Base-by-base conservation (phyloP, 2,329 filamentous ascomycete species). In the Apiospora malaysiana region DNA sequence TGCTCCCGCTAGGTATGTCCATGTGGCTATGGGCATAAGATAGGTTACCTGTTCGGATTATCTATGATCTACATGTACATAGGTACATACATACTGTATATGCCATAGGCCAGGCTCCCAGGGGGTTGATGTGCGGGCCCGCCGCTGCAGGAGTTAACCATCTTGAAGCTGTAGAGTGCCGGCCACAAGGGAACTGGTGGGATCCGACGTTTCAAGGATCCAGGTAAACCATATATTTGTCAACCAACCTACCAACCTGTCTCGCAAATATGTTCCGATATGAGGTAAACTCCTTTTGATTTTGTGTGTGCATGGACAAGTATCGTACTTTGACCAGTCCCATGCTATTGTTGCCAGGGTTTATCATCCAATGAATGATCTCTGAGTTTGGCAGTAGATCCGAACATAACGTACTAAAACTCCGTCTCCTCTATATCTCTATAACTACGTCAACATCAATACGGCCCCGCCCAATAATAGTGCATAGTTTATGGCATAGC, bases 131-230 rank as follows among this genome's bases (percentile, higher is more conserved):
- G 25, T 63, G 56, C 56, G 56, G 56, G 56, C 32, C 56, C 32
- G 51, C 51, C 8, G 51, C 51, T 27, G 49, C 23, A 18, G 16
- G 25, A 8, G 49, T 25, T 42, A 42, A 42, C 8, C 23, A 14
- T 27, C 25, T 56, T 59, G 18, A 16, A 45, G 51, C 49, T 56
- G 49, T 51, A 18, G 49, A 59, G 27, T 59, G 51, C 16, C 51
- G 51, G 21, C 51, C 51, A 32, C 5, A 16, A 59, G 56, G 18
- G 56, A 40, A 40, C 56, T 63, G 56, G 56, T 63, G 56, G 56
- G 56, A 40, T 21, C 32, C 56, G 32, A 63, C 32, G 56, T 63
- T 63, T 40, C 56, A 63, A 40, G 56, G 56, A 63, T 63, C 56
- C 56, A 40, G 56, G 56, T 32, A 37, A 63, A 40, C 56, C 56